phyloP scores from a whole-genome alignment of 306 rosid species.

The Dalbergia oliveri region DNA sequence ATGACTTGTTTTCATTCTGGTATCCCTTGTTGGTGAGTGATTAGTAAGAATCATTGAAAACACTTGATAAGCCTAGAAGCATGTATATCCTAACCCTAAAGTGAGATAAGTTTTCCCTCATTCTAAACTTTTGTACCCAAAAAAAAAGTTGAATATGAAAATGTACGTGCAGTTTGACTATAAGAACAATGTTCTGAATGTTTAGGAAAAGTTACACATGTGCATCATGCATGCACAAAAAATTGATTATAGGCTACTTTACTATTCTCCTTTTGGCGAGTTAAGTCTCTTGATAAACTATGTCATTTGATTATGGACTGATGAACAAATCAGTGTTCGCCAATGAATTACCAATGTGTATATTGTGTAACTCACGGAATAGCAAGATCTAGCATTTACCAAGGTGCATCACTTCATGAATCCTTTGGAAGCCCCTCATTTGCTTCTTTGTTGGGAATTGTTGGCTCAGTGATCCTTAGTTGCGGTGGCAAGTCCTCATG shows the following conservation, averaged over 20 bases:
- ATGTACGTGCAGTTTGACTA: constrained; percentile 35
- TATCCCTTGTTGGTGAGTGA: too few relatives aligned
- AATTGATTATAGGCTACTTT: background rate
- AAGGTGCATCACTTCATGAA: constrained; percentile 22
- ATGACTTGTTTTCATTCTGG: too few relatives aligned
- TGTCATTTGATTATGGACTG: background rate
- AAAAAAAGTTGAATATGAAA: background rate
- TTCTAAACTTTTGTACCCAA: too few relatives aligned
- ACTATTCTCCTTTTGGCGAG: constrained; percentile 17
- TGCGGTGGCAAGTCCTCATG: background rate
- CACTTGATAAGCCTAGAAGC: too few relatives aligned
- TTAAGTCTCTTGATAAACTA: constrained; percentile 10
- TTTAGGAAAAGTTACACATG: background rate
- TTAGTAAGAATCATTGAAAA: too few relatives aligned
- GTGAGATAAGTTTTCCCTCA: too few relatives aligned
- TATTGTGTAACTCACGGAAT: background rate
- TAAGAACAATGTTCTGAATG: background rate
- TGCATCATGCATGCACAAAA: constrained; percentile 16
- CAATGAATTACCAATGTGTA: background rate
- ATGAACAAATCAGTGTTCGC: constrained; percentile 9
- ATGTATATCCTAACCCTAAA: too few relatives aligned
- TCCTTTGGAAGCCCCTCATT: constrained; percentile 20
- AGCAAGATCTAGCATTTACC: background rate
- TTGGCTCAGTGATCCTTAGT: background rate
- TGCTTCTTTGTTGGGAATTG: constrained; percentile 19